Base-by-base conservation (phyloP, 208 protist species). In the Borovskyia barvae region DNA sequence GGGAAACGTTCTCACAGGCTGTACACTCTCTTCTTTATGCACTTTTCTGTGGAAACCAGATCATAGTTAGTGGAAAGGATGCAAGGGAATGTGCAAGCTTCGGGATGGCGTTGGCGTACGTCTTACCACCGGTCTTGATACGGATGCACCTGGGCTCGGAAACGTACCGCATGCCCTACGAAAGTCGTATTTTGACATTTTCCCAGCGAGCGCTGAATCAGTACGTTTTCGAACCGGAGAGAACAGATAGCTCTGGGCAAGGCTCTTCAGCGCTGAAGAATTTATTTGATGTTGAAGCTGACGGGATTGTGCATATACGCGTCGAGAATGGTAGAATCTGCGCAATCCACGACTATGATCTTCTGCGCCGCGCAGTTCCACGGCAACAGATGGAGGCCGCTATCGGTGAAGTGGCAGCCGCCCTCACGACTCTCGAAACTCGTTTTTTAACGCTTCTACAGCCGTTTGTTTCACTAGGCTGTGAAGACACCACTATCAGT, bases 1-100 rank as follows among this genome's bases (percentile, higher is more conserved):
- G 15, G 12, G 25, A 43, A 2, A 30, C 51, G 24, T 22, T 25
- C 8, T 20, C 49, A n/a, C 15, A 33, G 19, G 54, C 71, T 17
- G 55, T 74, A 14, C 53, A 78, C n/a, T n/a, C 40, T 15, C 64
- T 94, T 54, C 40, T 94, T 32, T 17, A 54, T 19, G 75, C 79
- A 7, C 68, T 94, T 6, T 85, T 91, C n/a, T 64, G 49, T 33
- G 87, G 87, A 0, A 82, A 82, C 22, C 87, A 94, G 64, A 80
- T 94, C 46, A 3, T 90, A 24, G 64, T 94, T 19, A 70, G 69
- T 4, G 77, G 80, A 7, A 53, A 59, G 2, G 46, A 77, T 40
- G 65, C 66, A 22, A 45, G 48, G 19, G 68, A 80, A 22, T 75
- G 69, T 32, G 84, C 82, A 5, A 77, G 74, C 25, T 59, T 94